Conservation (phyloP, 371 early-diverging fungal species). For the Rhizopus delemar region DNA sequence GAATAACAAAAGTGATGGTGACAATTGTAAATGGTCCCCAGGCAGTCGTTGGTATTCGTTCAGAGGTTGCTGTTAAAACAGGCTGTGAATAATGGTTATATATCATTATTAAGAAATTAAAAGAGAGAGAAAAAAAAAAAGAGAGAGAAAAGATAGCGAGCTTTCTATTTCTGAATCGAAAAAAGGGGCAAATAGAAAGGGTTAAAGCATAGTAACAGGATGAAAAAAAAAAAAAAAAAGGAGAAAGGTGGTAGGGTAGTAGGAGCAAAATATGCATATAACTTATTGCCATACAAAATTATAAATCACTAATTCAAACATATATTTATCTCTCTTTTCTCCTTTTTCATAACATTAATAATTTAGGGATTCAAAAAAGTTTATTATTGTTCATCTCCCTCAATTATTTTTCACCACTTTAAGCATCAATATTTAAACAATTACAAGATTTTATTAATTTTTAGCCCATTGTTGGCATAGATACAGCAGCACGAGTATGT, state of each 20-base stretch:
- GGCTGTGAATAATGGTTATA: not conserved
- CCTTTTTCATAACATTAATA: too few relatives aligned
- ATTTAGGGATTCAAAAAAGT: too few relatives aligned
- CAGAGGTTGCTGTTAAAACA: conserved; percentile 10
- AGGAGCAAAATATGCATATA: too few relatives aligned
- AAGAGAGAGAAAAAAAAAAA: too few relatives aligned
- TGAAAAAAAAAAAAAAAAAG: conserved; percentile 6
- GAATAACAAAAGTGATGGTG: conserved; percentile 26
- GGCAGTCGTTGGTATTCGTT: conserved; percentile 35
- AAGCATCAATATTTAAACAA: too few relatives aligned
- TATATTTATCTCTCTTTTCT: too few relatives aligned
- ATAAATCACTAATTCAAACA: too few relatives aligned
- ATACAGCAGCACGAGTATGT: conserved; percentile 58
- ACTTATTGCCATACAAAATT: too few relatives aligned
- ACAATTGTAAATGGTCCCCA: conserved; percentile 32
- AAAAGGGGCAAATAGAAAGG: conserved; percentile 1
- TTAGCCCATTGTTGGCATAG: conserved; percentile 82
- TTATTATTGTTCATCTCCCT: not conserved
- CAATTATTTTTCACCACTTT: not conserved
- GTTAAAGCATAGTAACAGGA: not conserved
- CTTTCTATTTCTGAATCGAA: not conserved
- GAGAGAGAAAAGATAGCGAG: not conserved
- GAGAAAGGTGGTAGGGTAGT: not conserved
- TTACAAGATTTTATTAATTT: conserved; percentile 20
- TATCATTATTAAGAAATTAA: not conserved